These are phyloP conservation scores for Apiospora arundinis DNA, from an alignment of 2,329 filamentous ascomycete species.

Conservation along the genomic window DNA sequence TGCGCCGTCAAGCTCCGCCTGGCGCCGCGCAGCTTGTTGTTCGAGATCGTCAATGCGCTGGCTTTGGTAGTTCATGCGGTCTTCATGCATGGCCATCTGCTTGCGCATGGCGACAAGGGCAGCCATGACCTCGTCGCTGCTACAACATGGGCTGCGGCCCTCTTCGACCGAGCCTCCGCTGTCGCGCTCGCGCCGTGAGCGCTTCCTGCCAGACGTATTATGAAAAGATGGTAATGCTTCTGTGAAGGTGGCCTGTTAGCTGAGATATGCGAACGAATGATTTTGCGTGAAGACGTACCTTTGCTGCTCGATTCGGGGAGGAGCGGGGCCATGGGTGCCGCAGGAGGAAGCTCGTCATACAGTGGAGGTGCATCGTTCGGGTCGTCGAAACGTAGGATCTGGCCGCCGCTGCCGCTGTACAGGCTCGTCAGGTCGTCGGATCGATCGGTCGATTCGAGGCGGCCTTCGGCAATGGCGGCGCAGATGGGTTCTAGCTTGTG, in stretches of 20 bases:
- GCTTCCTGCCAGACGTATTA: neutral
- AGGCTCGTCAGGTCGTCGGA: conserved; percentile 3
- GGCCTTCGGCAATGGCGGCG: neutral
- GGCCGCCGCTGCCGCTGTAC: neutral
- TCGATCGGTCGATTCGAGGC: neutral
- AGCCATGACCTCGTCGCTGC: neutral
- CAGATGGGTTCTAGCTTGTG: conserved; percentile 15
- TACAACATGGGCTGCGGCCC: neutral
- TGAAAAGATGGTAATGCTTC: neutral
- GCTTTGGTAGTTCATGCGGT: neutral
- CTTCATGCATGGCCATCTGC: conserved; percentile 8
- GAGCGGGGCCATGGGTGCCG: neutral
- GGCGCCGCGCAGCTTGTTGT: neutral
- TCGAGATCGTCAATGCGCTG: neutral
- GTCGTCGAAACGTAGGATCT: neutral
- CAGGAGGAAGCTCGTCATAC: neutral
- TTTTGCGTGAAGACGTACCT: neutral
- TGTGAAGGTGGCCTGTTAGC: neutral
- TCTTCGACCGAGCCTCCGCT: neutral
- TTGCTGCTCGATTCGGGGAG: neutral
- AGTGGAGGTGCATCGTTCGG: neutral
- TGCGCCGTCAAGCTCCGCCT: neutral
- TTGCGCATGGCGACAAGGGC: conserved; percentile 9
- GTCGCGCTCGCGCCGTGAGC: neutral
- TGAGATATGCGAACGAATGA: neutral